phyloP scores from a whole-genome alignment of 495 filamentous ascomycete species.

The Podospora didyma region DNA sequence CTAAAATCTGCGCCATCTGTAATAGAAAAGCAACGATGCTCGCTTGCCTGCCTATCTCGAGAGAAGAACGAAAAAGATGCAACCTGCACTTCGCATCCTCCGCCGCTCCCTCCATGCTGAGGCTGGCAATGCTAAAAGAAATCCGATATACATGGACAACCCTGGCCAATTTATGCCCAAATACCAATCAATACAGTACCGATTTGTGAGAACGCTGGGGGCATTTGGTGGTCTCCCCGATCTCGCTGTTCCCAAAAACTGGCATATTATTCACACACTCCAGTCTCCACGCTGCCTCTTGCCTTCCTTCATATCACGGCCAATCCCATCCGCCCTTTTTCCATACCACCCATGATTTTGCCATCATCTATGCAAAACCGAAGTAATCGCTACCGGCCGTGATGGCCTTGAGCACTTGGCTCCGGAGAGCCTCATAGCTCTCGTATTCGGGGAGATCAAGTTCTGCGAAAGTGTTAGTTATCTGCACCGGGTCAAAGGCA shows the following conservation, averaged over 20 bases:
- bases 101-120: neutral
- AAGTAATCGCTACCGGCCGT: conserved; percentile 97
- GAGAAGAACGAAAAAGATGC: neutral
- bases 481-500: neutral
- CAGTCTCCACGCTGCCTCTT: conserved; percentile 4
- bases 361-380: conserved; percentile 73
- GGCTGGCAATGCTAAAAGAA: neutral
- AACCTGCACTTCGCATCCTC: conserved; percentile 21
- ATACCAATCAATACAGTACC: too few species aligned
- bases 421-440: conserved; percentile 84
- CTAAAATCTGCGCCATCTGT: neutral
- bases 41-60: neutral
- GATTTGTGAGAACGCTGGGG: too few species aligned
- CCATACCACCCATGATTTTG: too few species aligned
- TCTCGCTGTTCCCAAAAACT: too few species aligned
- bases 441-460: conserved; percentile 99
- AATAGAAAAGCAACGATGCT: neutral
- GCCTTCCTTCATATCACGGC: neutral
- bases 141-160: neutral
- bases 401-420: conserved; percentile 88
- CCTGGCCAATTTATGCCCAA: too few species aligned
- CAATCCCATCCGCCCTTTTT: too few species aligned
- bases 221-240: too few species aligned
- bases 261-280: neutral
- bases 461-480: conserved; percentile 51